Evolutionary conservation across 163 green algal genomes (phyloP), one percentile per base, ranked within the genome.

Genomic region (Coccomyxa subellipsoidea): DNA sequence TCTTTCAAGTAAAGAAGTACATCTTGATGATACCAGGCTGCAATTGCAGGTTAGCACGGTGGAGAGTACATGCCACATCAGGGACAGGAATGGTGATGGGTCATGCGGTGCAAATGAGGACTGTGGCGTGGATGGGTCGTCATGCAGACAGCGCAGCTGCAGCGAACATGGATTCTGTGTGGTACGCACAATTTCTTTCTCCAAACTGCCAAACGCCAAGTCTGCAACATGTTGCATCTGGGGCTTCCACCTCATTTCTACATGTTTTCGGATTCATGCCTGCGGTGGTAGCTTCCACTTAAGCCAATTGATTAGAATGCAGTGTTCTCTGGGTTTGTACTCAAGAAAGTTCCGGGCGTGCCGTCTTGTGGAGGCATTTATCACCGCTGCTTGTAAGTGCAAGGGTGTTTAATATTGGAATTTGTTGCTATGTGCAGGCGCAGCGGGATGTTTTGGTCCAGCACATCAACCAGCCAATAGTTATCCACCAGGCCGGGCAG

Each of bases 51-150:
- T n/a, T n/a, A n/a, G 32, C 35, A 29, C 47, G 23, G 40, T 81
- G 36, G 53, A 39, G 79, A 69, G 47, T 2, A 7, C 21, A 4
- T 82, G 79, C 36, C 79, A 82, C n/a, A 38, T 59, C 27, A 54
- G 7, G 25, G 79, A 82, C 35, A 8, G 8, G 15, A 15, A 47
- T 35, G 7, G 32, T 21, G 35, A 77, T 29, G 18, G 35, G 35
- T 35, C 59, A 34, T 82, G 79, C 79, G 38, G 34, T 27, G 37
- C 12, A 34, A 29, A 54, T 38, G 36, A 21, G 12, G 59, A 82
- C 25, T 82, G 79, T 59, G 79, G 79, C n/a, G 79, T 82, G 37
- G 79, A 82, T 36, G 79, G 32, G 25, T 10, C 12, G 23, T 35
- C 36, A 15, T 82, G 79, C 79, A 34, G 59, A 8, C 54, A 18